These are phyloP conservation scores for Starmerella vitae DNA, from an alignment of 805 yeast genomes.

Conservation along the genomic window DNA sequence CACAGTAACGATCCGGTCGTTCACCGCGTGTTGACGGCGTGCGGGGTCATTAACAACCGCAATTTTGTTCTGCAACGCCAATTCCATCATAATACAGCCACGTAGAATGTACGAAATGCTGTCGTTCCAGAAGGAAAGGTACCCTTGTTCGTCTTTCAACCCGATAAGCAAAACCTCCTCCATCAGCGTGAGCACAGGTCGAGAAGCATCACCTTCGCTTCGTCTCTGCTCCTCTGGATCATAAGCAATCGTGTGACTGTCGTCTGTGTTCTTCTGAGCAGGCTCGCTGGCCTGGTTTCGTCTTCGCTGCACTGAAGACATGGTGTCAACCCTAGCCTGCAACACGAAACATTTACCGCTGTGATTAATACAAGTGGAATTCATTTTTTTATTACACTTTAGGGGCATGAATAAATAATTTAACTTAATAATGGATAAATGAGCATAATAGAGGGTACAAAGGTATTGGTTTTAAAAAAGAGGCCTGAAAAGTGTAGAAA, in stretches of 20 bases:
- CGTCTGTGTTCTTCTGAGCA: conserved; percentile 6
- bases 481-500: too few relatives aligned
- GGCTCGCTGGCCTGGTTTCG: conserved; percentile 16
- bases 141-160: conserved; percentile 89
- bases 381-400: too few relatives aligned
- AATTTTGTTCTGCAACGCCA: conserved; percentile 82
- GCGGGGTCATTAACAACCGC: conserved; percentile 85
- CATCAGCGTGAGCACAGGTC: conserved; percentile 80
- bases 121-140: conserved; percentile 95
- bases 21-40: conserved; percentile 71
- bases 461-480: too few relatives aligned
- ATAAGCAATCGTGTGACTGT: conserved; percentile 29
- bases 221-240: conserved; percentile 52
- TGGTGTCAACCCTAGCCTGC: too few relatives aligned
- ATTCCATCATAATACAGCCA: conserved; percentile 83
- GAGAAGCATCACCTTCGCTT: conserved; percentile 32
- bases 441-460: too few relatives aligned
- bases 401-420: too few relatives aligned
- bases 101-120: conserved; percentile 90
- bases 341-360: too few relatives aligned
- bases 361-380: too few relatives aligned
- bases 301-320: conserved; percentile 22
- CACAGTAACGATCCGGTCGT: conserved; percentile 80
- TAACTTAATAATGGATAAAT: too few relatives aligned
- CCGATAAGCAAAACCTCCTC: conserved; percentile 93